Conservation (phyloP, 805 yeast species). For the Candida chilensis region DNA sequence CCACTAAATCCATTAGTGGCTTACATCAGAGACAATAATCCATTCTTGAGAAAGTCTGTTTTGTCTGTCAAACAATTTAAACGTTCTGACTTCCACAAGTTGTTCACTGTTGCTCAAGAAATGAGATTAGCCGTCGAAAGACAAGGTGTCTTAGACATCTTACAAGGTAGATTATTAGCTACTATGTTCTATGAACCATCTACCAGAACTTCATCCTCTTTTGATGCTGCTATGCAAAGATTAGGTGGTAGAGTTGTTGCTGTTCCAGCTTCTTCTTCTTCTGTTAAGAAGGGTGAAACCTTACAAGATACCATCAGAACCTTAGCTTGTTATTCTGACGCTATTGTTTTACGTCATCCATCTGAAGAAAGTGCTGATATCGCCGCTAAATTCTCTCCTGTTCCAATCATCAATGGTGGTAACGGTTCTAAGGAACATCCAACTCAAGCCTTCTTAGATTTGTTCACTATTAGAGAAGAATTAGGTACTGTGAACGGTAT, state of each 20-base stretch:
- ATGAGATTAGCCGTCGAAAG: slow-evolving; percentile 96
- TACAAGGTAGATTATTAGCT: slow-evolving; percentile 84
- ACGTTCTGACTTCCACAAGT: slow-evolving; percentile 83
- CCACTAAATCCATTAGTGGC: slow-evolving; percentile 76
- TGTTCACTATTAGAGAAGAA: slow-evolving; percentile 98
- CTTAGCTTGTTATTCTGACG: slow-evolving; percentile 92
- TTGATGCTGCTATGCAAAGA: slow-evolving; percentile 99
- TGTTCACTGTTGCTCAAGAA: slow-evolving; percentile 96
- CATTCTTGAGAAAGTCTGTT: slow-evolving; percentile 83
- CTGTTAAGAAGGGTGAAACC: slow-evolving; percentile 97
- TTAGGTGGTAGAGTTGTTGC: slow-evolving; percentile 96
- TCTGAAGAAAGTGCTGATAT: slow-evolving; percentile 82
- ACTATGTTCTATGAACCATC: slow-evolving; percentile 98
- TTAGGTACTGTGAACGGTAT: slow-evolving; percentile 97
- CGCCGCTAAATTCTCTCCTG: slow-evolving; percentile 95
- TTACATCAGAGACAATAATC: slow-evolving; percentile 74
- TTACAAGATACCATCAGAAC: slow-evolving; percentile 94
- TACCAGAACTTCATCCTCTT: slow-evolving; percentile 92
- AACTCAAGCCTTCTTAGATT: slow-evolving; percentile 94
- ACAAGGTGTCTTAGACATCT: slow-evolving; percentile 85
- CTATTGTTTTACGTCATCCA: slow-evolving; percentile 95
- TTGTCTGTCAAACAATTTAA: slow-evolving; percentile 81
- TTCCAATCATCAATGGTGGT: slow-evolving; percentile 96
- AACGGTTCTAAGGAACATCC: slow-evolving; percentile 98
- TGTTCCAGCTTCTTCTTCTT: slow-evolving; percentile 78